A percentile compares a stretch with the other conserved stretches of the same genome.
phyloP scores from a whole-genome alignment of 2,329 filamentous ascomycete species.

The Cyphellophora attinorum region DNA sequence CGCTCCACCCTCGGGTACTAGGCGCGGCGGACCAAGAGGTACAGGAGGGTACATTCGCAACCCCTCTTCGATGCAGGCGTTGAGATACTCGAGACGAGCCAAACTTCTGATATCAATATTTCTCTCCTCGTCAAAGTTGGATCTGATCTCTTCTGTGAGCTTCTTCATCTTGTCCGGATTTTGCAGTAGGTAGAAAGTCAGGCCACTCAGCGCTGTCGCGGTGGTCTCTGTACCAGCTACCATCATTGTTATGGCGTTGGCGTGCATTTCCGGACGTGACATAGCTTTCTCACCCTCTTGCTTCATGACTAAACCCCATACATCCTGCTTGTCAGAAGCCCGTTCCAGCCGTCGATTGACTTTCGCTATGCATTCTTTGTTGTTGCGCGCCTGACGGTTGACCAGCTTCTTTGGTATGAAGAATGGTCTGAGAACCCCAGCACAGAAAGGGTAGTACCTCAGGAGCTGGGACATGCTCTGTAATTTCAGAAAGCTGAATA shows the following conservation, averaged over 20 bases:
- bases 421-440: no score
- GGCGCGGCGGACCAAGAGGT: constrained; percentile 11
- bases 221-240: neutral
- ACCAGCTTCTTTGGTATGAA: no score
- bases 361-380: no score
- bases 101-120: constrained; percentile 22
- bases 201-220: neutral
- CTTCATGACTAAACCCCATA: no score
- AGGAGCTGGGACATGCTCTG: no score
- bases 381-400: no score
- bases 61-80: constrained; percentile 37
- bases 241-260: neutral
- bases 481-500: no score
- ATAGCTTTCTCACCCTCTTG: no score
- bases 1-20: constrained; percentile 27
- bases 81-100: constrained; percentile 31
- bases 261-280: neutral
- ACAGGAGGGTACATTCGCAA: constrained; percentile 26
- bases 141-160: constrained; percentile 20
- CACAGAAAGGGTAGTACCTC: no score
- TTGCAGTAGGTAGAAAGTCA: neutral
- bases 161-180: no score
- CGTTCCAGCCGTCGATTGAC: no score
- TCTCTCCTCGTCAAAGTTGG: constrained; percentile 14
- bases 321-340: no score